Conservation (phyloP, 257 asterid genomes). For the Petunia secreta region DNA sequence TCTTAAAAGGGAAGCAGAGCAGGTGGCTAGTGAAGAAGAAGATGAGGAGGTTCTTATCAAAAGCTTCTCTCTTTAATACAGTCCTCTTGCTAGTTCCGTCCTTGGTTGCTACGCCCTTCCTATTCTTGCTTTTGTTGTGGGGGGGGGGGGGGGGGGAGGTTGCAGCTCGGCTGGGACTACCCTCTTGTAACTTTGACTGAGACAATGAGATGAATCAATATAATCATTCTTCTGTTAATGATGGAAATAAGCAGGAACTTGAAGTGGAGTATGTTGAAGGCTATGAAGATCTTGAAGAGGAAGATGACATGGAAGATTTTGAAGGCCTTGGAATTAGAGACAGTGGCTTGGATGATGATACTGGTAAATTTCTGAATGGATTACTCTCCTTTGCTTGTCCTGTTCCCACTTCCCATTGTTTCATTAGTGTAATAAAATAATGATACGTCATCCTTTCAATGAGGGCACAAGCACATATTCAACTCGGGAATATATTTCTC, state of each 20-base stretch:
- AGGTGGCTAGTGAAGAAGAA: constrained; percentile 55
- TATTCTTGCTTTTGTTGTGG: too few relatives aligned
- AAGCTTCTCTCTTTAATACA: background rate
- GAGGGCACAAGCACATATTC: background rate
- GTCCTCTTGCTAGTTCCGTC: background rate
- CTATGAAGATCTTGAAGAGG: constrained; percentile 88
- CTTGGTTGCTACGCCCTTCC: background rate
- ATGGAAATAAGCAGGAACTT: constrained; percentile 50
- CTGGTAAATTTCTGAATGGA: constrained; percentile 42
- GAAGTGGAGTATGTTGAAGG: constrained; percentile 88
- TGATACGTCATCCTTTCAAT: background rate
- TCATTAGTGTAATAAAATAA: background rate
- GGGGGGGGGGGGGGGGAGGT: background rate
- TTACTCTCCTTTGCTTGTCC: background rate
- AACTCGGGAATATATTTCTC: background rate
- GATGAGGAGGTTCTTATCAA: constrained; percentile 59
- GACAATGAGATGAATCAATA: background rate
- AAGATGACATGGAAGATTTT: constrained; percentile 88
- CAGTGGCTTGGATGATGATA: constrained; percentile 39
- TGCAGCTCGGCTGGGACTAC: background rate
- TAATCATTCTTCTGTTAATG: constrained; percentile 30
- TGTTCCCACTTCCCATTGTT: background rate
- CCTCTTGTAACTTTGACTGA: background rate
- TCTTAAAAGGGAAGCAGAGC: constrained; percentile 56
- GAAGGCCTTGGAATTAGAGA: constrained; percentile 47